Conservation (phyloP, 805 yeast species). For the Wickerhamiella domercqiae region DNA sequence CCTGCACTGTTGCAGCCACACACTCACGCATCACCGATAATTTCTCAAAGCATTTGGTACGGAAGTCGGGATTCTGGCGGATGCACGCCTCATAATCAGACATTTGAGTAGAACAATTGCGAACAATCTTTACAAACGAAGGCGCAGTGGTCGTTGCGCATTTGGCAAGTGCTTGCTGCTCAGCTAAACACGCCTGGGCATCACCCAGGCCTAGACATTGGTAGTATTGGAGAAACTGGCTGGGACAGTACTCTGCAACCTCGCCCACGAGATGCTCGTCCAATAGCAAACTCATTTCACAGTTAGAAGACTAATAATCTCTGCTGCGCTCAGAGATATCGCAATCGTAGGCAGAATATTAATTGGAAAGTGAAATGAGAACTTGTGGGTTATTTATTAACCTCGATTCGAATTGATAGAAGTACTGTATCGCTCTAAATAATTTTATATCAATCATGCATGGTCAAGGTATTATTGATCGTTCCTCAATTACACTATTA, state of each 20-base stretch:
- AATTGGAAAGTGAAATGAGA: too few species aligned
- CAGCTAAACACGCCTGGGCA: conserved; percentile 34
- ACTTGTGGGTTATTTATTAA: too few species aligned
- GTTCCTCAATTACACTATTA: too few species aligned
- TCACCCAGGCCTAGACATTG: conserved; percentile 49
- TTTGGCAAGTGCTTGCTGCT: conserved; percentile 41
- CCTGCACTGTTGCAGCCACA: conserved; percentile 26
- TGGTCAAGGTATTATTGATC: too few species aligned
- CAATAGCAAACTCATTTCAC: conserved; percentile 34
- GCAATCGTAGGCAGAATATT: too few species aligned
- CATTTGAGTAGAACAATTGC: conserved; percentile 42
- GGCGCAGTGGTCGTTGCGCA: conserved; percentile 59
- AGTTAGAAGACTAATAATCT: too few species aligned
- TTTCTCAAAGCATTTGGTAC: conserved; percentile 37
- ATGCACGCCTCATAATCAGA: conserved; percentile 55
- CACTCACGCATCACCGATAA: conserved; percentile 49
- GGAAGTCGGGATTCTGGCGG: conserved; percentile 29
- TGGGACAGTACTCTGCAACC: conserved; percentile 61
- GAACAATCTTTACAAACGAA: conserved; percentile 52
- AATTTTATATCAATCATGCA: too few species aligned
- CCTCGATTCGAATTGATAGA: too few species aligned
- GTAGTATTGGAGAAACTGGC: conserved; percentile 55
- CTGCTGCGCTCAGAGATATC: too few species aligned
- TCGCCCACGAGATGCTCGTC: conserved; percentile 70
- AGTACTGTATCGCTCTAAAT: too few species aligned